A percentile compares a stretch with the other conserved stretches of the same genome.
Evolutionary conservation across 495 filamentous ascomycete genomes (phyloP).

Genomic region (Jackrogersella minutella): DNA sequence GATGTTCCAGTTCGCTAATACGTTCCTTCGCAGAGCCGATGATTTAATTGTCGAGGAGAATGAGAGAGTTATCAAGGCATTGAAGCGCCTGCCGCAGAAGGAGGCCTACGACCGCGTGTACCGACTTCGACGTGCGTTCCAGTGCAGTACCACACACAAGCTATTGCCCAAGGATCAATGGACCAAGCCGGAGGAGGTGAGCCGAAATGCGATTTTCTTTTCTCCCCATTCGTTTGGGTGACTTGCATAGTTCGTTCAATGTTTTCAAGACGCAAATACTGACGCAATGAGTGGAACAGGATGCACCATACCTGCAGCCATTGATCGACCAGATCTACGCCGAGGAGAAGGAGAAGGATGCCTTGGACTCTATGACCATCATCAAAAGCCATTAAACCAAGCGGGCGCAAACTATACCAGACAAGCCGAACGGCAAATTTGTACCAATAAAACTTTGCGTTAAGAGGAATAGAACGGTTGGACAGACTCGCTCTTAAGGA

Average conservation of each 20-base stretch:
- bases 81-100: slow-evolving; percentile 89
- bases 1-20: not conserved
- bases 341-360: slow-evolving; percentile 80
- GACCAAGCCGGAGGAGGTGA: slow-evolving; percentile 62
- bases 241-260: too few relatives aligned
- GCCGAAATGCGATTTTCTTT: not conserved
- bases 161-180: slow-evolving; percentile 83
- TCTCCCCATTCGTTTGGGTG: too few relatives aligned
- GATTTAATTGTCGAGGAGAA: slow-evolving; percentile 92
- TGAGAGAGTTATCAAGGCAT: slow-evolving; percentile 81
- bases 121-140: slow-evolving; percentile 93
- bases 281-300: slow-evolving; percentile 58
- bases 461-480: slow-evolving; percentile 34
- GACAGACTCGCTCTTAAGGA: slow-evolving; percentile 14
- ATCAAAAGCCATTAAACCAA: slow-evolving; percentile 58
- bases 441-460: slow-evolving; percentile 36
- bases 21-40: slow-evolving; percentile 73
- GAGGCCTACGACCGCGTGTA: slow-evolving; percentile 95
- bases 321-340: slow-evolving; percentile 85
- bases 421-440: slow-evolving; percentile 13
- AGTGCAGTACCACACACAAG: slow-evolving; percentile 77
- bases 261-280: not conserved
- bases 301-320: slow-evolving; percentile 77
- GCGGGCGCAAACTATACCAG: not conserved
- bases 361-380: slow-evolving; percentile 82